A percentile compares a stretch with the other conserved stretches of the same genome.
Conservation (phyloP, 805 yeast species). For the Starmerella bombi region DNA sequence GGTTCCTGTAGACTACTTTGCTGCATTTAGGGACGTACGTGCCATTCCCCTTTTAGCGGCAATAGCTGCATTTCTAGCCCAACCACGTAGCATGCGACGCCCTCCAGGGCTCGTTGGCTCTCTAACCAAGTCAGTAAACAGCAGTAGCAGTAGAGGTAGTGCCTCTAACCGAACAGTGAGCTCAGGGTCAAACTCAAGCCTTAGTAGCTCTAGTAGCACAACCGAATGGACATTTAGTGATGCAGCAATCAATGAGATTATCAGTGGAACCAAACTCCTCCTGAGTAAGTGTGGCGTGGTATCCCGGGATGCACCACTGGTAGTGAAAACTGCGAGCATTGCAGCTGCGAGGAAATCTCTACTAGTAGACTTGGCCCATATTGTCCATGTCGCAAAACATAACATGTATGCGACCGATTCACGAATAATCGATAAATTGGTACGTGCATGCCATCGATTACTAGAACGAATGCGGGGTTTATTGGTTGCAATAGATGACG, state of each 20-base stretch:
- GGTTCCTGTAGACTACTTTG: slow-evolving; percentile 33
- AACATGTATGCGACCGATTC: slow-evolving; percentile 25
- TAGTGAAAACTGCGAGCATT: slow-evolving; percentile 24
- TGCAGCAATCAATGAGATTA: slow-evolving; percentile 28
- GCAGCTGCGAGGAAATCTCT: slow-evolving; percentile 27
- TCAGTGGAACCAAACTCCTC: slow-evolving; percentile 29
- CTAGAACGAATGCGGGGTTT: slow-evolving; percentile 26
- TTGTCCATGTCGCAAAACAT: slow-evolving; percentile 29
- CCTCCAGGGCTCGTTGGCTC: not conserved
- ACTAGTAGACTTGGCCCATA: slow-evolving; percentile 30
- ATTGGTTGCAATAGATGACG: slow-evolving; percentile 23
- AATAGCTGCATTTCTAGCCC: slow-evolving; percentile 25
- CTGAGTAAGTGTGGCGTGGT: slow-evolving; percentile 27
- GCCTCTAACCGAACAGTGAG: not conserved
- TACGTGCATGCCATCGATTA: slow-evolving; percentile 25
- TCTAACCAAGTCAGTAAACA: not conserved
- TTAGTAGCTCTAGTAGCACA: not conserved
- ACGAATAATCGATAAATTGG: slow-evolving; percentile 25
- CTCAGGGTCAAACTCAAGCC: no score
- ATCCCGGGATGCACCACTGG: slow-evolving; percentile 26
- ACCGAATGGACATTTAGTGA: slow-evolving; percentile 25
- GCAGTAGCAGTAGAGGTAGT: slow-evolving; percentile 2
- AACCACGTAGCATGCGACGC: slow-evolving; percentile 25
- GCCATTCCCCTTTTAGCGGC: slow-evolving; percentile 30
- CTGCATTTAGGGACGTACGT: slow-evolving; percentile 27